Evolutionary conservation across 345 rosid species (phyloP), one percentile per base, ranked within the genome.

Genomic region (Excoecaria cochinchinensis): DNA sequence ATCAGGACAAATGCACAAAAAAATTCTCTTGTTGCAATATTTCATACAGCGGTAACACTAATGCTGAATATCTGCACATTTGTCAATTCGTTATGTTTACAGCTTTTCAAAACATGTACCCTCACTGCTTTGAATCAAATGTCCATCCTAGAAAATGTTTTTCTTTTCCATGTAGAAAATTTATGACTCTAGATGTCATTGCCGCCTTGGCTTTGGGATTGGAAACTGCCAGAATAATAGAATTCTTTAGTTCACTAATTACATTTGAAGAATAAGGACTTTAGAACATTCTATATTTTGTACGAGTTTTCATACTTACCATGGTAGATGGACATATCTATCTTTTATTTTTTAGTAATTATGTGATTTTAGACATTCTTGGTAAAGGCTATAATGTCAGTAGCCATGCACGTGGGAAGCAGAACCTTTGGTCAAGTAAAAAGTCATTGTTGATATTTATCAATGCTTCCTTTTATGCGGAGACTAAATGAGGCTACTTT

Each of bases 21-120:
- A 89, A 93, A 88, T 82, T 89, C 99, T n/a, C 51, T 93, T 11
- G 97, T 90, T 69, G 96, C 91, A 11, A 90, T 95, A 88, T 93
- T 95, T 38, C 99, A 93, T 74, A 87, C 96, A 76, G 81, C 85
- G 90, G 98, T 95, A 91, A 86, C 60, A 2, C 76, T 63, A 77
- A 9, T 51, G 24, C 12, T 22, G 36, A 76, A 62, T 55, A 52
- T 56, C 36, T 74, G n/a, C 55, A 17, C 14, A 24, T 57, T 56
- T 22, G 16, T 66, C 25, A 25, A 38, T 25, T 38, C 57, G 22
- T 52, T 47, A 0, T 46, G 42, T 73, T 66, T 71, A 2, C 66
- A 13, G 4, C 31, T n/a, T 60, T 15, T 0, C 1, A 57, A n/a
- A 61, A 47, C 25, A 11, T 15, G 16, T 75, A 31, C 36, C 7